Percentiles rank a stretch among this genome's conserved stretches.
phyloP scores from a whole-genome alignment of 129 eudicot species.

The Arctium lappa region DNA sequence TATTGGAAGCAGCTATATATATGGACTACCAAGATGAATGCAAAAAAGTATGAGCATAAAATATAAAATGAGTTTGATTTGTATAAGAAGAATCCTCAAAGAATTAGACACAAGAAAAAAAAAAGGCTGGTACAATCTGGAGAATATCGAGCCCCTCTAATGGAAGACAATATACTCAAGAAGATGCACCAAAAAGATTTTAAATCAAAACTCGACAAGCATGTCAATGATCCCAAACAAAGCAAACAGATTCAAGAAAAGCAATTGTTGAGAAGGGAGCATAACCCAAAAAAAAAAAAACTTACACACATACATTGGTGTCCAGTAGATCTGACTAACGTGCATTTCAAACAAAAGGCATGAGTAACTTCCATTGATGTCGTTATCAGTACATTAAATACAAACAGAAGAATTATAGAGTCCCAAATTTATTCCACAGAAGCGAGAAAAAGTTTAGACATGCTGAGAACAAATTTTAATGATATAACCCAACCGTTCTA shows the following conservation, averaged over 20 bases:
- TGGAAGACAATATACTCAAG: no score
- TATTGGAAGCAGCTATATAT: no score
- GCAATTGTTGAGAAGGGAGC: neutral
- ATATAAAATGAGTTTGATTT: no score
- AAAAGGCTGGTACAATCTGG: no score
- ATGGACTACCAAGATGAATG: no score
- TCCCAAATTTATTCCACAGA: neutral
- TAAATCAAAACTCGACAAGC: neutral
- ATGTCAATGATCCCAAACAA: neutral
- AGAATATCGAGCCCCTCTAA: no score
- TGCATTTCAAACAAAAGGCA: neutral
- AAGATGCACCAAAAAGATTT: no score
- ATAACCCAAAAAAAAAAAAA: neutral
- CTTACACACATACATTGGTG: neutral
- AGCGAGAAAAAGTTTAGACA: neutral
- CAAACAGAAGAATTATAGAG: neutral
- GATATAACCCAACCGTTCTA: neutral
- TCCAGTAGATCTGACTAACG: neutral
- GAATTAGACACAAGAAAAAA: no score
- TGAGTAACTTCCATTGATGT: neutral
- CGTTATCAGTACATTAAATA: no score
- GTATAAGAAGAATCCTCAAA: no score
- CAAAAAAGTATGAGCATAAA: no score
- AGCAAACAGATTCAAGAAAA: neutral
- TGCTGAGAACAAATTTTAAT: neutral